A percentile compares a stretch with the other conserved stretches of the same genome.
Conservation (phyloP, 2,329 filamentous ascomycete species). For the Epichloe bromicola region DNA sequence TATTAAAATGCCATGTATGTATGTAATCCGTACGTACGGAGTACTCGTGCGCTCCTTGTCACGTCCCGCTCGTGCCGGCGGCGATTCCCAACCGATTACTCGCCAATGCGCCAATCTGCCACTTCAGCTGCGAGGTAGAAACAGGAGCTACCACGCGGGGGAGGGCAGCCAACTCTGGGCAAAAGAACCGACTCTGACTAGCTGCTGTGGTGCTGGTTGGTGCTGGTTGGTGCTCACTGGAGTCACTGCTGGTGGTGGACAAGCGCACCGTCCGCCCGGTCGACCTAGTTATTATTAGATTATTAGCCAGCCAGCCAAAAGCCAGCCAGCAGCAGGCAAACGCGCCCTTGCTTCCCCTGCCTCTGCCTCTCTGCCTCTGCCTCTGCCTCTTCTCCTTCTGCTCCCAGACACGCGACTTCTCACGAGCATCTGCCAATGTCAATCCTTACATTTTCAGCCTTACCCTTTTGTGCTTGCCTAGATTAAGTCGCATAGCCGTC, state of each 20-base stretch:
- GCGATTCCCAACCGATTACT: too few species aligned
- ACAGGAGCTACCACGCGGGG: neutral
- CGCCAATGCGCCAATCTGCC: too few species aligned
- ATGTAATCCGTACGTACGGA: too few species aligned
- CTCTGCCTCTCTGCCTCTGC: neutral
- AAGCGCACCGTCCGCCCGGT: neutral
- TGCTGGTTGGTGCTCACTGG: too few species aligned
- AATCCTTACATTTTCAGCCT: conserved; percentile 5
- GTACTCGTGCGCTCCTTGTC: too few species aligned
- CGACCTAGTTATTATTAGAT: neutral
- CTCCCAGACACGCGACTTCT: neutral
- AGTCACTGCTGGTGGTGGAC: neutral
- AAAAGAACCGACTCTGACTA: neutral
- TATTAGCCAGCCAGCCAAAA: too few species aligned
- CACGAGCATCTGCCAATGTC: conserved; percentile 3
- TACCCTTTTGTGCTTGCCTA: neutral
- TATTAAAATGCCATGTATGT: too few species aligned
- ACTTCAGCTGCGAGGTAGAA: too few species aligned
- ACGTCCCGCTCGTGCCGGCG: too few species aligned
- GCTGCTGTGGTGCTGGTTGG: too few species aligned
- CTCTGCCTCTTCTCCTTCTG: neutral
- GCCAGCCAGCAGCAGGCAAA: neutral
- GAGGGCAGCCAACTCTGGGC: neutral
- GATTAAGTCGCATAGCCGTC: neutral
- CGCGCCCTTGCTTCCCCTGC: neutral